Conservation (phyloP, 352 stramenopile species). For the Phytophthora quininea region DNA sequence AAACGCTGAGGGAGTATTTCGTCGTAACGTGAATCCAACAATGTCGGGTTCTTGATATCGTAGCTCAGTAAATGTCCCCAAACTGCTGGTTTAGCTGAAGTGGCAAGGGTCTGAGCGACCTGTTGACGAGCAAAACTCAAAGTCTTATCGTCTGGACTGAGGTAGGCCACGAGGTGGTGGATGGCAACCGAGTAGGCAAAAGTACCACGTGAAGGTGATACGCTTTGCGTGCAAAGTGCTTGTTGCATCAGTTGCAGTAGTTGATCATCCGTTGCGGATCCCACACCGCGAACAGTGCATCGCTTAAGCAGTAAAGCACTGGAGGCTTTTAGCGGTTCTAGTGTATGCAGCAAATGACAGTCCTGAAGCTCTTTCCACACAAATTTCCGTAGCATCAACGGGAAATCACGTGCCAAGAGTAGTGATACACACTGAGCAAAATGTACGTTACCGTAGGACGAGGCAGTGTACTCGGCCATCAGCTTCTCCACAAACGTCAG, state of each 20-base stretch:
- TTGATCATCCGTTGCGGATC: slow-evolving; percentile 40
- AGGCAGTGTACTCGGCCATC: slow-evolving; percentile 67
- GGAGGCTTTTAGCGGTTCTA: slow-evolving; percentile 45
- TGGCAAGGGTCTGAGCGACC: slow-evolving; percentile 48
- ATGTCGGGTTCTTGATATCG: slow-evolving; percentile 23
- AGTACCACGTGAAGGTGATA: slow-evolving; percentile 38
- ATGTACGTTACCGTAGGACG: slow-evolving; percentile 68
- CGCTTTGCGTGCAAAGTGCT: slow-evolving; percentile 39
- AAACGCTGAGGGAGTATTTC: slow-evolving; percentile 20
- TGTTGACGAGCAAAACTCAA: slow-evolving; percentile 59
- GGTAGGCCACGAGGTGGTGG: slow-evolving; percentile 60
- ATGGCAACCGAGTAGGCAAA: slow-evolving; percentile 72
- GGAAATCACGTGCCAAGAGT: slow-evolving; percentile 63
- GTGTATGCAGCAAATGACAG: slow-evolving; percentile 54
- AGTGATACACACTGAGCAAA: slow-evolving; percentile 74
- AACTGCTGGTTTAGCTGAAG: slow-evolving; percentile 35
- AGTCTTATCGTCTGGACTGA: slow-evolving; percentile 43
- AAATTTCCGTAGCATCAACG: slow-evolving; percentile 56
- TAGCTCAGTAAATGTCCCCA: slow-evolving; percentile 67
- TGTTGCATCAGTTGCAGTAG: slow-evolving; percentile 57
- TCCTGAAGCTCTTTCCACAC: slow-evolving; percentile 76
- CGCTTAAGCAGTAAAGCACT: slow-evolving; percentile 35
- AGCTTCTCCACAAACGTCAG: slow-evolving; percentile 74
- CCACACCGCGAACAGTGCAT: slow-evolving; percentile 34
- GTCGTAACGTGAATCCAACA: slow-evolving; percentile 10